Conservation (phyloP, 352 stramenopile genomes). For the Phytophthora constricta region DNA sequence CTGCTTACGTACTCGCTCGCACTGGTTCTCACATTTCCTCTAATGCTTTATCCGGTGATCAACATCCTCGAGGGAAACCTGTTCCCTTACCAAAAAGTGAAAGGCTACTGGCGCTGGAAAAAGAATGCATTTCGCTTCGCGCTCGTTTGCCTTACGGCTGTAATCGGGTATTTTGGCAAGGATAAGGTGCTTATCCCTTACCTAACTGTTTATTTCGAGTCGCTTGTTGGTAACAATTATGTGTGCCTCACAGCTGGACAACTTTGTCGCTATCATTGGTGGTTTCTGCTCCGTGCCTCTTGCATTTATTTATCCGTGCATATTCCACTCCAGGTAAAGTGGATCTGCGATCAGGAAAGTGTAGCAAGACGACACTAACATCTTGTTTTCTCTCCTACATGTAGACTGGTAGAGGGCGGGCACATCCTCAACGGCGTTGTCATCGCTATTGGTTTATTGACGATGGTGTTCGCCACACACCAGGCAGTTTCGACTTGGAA, state of each 20-base stretch:
- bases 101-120: constrained; percentile 63
- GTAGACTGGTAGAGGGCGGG: constrained; percentile 44
- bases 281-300: constrained; percentile 74
- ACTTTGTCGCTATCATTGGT: constrained; percentile 70
- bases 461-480: constrained; percentile 61
- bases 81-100: constrained; percentile 45
- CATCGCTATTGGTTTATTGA: constrained; percentile 50
- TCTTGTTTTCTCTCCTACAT: too few species aligned
- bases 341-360: neutral
- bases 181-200: constrained; percentile 29
- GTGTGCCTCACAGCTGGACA: constrained; percentile 54
- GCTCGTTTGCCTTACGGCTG: constrained; percentile 62
- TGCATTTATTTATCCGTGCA: constrained; percentile 71
- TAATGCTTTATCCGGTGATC: constrained; percentile 74
- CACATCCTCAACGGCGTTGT: constrained; percentile 50
- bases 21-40: constrained; percentile 65
- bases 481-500: constrained; percentile 54
- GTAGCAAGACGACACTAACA: neutral
- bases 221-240: neutral
- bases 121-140: constrained; percentile 70
- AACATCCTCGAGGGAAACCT: constrained; percentile 68
- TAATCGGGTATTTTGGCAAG: constrained; percentile 68
- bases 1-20: constrained; percentile 68
- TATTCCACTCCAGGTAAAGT: constrained; percentile 58
- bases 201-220: constrained; percentile 2